Evolutionary conservation across 108 stramenopile genomes (phyloP).

Genomic region (Licmophora abbreviata): DNA sequence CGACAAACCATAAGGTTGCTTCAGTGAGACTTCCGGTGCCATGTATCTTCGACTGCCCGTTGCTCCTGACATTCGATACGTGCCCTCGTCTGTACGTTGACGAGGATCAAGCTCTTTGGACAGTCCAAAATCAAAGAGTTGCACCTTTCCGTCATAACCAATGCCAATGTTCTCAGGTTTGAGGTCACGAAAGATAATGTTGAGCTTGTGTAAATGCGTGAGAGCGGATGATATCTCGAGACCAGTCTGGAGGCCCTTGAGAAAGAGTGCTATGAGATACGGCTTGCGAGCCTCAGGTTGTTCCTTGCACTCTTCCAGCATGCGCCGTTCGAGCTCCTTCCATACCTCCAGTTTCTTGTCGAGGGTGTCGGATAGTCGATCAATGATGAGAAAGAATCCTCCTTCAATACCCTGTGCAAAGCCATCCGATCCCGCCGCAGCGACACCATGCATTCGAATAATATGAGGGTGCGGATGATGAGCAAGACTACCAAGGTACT

Average conservation of each 20-base stretch:
- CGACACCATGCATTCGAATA: constrained; percentile 60
- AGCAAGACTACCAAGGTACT: constrained; percentile 32
- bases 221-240: constrained; percentile 22
- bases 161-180: constrained; percentile 28
- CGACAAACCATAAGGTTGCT: constrained; percentile 35
- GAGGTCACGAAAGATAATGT: constrained; percentile 22
- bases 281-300: not conserved
- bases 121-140: constrained; percentile 57
- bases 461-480: constrained; percentile 57
- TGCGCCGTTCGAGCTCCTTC: constrained; percentile 25
- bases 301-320: no score
- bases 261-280: not conserved
- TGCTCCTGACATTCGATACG: constrained; percentile 40
- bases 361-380: constrained; percentile 62
- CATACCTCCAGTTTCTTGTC: constrained; percentile 55
- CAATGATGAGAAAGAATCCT: constrained; percentile 65
- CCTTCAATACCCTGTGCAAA: constrained; percentile 38
- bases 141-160: constrained; percentile 3
- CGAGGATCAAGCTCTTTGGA: constrained; percentile 42
- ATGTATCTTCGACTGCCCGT: constrained; percentile 44
- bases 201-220: constrained; percentile 17
- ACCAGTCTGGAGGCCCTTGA: not conserved
- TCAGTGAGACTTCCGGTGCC: constrained; percentile 46
- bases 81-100: constrained; percentile 26
- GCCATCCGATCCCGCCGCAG: constrained; percentile 58